Percentiles rank a stretch among this genome's conserved stretches.
These are phyloP conservation scores for Sisymbrium altissimum DNA, from an alignment of 345 rosid genomes.

Conservation along the genomic window DNA sequence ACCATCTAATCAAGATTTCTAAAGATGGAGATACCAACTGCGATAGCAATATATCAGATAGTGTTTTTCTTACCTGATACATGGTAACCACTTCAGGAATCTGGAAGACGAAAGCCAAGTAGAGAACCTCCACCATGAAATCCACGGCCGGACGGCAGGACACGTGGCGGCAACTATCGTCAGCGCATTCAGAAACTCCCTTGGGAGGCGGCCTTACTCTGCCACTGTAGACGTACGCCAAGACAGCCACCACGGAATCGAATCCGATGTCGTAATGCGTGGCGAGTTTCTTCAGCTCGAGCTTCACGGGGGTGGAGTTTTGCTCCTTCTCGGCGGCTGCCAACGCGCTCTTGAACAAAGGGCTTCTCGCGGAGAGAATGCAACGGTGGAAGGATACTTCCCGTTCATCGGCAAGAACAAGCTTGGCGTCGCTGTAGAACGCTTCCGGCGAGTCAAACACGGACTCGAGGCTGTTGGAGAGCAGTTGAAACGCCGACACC, in stretches of 20 bases:
- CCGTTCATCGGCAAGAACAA: constrained; percentile 44
- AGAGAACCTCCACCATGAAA: constrained; percentile 67
- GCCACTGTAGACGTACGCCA: constrained; percentile 67
- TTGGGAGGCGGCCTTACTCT: constrained; percentile 53
- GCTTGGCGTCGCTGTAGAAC: constrained; percentile 67
- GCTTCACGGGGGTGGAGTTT: constrained; percentile 24
- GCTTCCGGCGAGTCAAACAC: constrained; percentile 48
- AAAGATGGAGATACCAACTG: not conserved
- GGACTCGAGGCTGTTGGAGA: constrained; percentile 54
- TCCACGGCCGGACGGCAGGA: constrained; percentile 74
- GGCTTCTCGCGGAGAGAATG: constrained; percentile 60
- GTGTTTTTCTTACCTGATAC: constrained; percentile 55
- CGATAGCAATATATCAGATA: too few species aligned
- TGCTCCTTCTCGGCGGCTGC: constrained; percentile 39
- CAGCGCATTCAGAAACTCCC: constrained; percentile 60
- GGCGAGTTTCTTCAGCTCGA: constrained; percentile 56
- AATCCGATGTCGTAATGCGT: constrained; percentile 52
- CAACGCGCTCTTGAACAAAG: constrained; percentile 52
- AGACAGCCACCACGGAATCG: constrained; percentile 58
- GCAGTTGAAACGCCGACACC: constrained; percentile 45
- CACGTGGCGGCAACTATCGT: constrained; percentile 63
- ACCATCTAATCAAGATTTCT: too few species aligned
- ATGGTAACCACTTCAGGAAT: constrained; percentile 60
- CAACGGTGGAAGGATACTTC: constrained; percentile 77
- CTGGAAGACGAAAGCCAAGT: constrained; percentile 57